A percentile compares a stretch with the other conserved stretches of the same genome.
These are phyloP conservation scores for Nicotiana rustica DNA, from an alignment of 305 asterid species.

Conservation along the genomic window DNA sequence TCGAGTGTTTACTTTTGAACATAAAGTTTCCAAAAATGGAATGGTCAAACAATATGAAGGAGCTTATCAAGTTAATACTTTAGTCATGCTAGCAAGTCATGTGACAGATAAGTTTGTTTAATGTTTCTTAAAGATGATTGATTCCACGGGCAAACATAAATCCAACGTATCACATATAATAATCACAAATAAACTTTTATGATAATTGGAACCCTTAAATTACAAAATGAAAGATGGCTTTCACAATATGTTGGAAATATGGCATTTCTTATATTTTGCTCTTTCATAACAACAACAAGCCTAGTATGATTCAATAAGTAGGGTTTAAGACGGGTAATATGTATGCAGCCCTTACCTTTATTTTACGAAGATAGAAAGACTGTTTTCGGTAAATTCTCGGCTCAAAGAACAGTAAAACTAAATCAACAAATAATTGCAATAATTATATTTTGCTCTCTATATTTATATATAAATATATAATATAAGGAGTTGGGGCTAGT, in stretches of 20 bases:
- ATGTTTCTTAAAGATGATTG: background rate
- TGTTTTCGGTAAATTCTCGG: no score
- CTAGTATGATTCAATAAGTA: no score
- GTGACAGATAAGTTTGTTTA: conserved; percentile 30
- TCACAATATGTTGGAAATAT: background rate
- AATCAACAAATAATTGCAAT: no score
- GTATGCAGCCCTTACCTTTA: no score
- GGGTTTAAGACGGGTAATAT: no score
- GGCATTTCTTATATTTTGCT: background rate
- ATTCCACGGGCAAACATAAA: background rate
- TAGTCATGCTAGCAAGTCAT: conserved; percentile 23
- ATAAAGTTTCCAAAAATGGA: background rate
- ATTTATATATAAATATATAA: no score
- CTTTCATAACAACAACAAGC: no score
- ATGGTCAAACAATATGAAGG: background rate
- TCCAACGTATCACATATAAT: background rate
- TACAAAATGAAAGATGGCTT: background rate
- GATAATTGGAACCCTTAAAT: background rate
- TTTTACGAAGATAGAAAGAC: no score
- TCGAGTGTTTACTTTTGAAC: background rate
- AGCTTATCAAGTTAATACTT: background rate
- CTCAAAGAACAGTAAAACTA: no score
- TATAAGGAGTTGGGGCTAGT: background rate
- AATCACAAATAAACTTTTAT: no score
- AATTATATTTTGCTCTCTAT: no score